A percentile compares a stretch with the other conserved stretches of the same genome.
Evolutionary conservation across 2,329 filamentous ascomycete species (phyloP).

Genomic region (Gnomoniopsis smithogilvyi): DNA sequence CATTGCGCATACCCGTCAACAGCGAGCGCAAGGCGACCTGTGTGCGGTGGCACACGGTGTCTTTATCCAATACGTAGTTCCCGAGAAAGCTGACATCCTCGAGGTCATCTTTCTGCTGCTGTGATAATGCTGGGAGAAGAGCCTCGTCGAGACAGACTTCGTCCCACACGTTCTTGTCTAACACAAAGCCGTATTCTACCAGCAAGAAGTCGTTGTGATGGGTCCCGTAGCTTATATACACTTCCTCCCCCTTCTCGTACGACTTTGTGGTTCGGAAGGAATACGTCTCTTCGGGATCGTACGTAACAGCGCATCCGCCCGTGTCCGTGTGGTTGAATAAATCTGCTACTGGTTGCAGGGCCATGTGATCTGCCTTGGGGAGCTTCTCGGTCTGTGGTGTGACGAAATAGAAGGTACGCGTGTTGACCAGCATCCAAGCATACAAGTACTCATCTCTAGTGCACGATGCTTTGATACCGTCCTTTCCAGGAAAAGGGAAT

Average conservation of each 20-base stretch:
- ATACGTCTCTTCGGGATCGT: slow-evolving; percentile 46
- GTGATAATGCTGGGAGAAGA: slow-evolving; percentile 37
- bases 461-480: background rate
- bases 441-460: slow-evolving; percentile 42
- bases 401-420: slow-evolving; percentile 59
- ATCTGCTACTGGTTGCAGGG: slow-evolving; percentile 69
- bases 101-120: slow-evolving; percentile 34
- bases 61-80: slow-evolving; percentile 47
- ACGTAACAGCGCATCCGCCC: slow-evolving; percentile 48
- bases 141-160: slow-evolving; percentile 45
- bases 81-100: slow-evolving; percentile 47
- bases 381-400: slow-evolving; percentile 41
- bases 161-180: slow-evolving; percentile 47
- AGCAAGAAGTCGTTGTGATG: slow-evolving; percentile 73
- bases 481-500: slow-evolving; percentile 29
- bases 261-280: slow-evolving; percentile 47
- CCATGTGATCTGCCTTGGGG: slow-evolving; percentile 57
- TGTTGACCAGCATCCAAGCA: slow-evolving; percentile 59
- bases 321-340: slow-evolving; percentile 60
- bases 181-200: slow-evolving; percentile 60
- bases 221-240: slow-evolving; percentile 66
- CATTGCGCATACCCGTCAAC: slow-evolving; percentile 3
- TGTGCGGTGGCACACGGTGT: slow-evolving; percentile 52
- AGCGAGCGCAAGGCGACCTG: slow-evolving; percentile 48
- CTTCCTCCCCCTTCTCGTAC: slow-evolving; percentile 58